Conservation (phyloP, 2,329 filamentous ascomycete genomes). For the Alternaria gaisen region DNA sequence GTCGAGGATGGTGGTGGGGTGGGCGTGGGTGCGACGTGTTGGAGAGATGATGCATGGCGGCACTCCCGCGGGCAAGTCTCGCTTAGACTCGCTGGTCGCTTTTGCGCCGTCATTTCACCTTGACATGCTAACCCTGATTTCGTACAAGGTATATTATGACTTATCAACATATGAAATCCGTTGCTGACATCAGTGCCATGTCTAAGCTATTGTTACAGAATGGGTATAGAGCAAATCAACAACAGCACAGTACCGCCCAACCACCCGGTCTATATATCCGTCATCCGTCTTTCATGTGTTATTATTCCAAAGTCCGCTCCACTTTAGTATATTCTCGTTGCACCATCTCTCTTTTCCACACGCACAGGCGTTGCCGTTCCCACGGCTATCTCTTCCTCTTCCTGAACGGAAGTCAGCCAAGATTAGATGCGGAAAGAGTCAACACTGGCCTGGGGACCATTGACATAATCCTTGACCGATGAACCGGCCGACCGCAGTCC, state of each 20-base stretch:
- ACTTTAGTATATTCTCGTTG: neutral
- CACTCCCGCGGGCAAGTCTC: slow-evolving; percentile 30
- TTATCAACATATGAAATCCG: neutral
- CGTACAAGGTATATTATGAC: neutral
- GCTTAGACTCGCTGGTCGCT: slow-evolving; percentile 22
- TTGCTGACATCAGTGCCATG: neutral
- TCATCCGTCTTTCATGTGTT: neutral
- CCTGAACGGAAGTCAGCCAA: neutral
- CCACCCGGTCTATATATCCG: slow-evolving; percentile 3
- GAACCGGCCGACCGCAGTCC: slow-evolving; percentile 19
- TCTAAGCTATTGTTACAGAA: slow-evolving; percentile 10
- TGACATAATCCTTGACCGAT: slow-evolving; percentile 18
- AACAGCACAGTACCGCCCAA: slow-evolving; percentile 17
- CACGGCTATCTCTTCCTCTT: neutral
- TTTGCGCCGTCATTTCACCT: neutral
- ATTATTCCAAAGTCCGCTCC: neutral
- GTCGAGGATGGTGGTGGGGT: neutral
- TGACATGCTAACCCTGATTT: neutral
- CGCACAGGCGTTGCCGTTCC: neutral
- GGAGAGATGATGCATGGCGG: slow-evolving; percentile 8
- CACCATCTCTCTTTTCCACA: neutral
- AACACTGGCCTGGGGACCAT: slow-evolving; percentile 17
- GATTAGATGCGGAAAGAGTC: slow-evolving; percentile 29
- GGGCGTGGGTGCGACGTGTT: slow-evolving; percentile 1
- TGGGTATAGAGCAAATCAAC: slow-evolving; percentile 29